Conservation (phyloP, 2,329 filamentous ascomycete species). For the Verticillium alfalfae region DNA sequence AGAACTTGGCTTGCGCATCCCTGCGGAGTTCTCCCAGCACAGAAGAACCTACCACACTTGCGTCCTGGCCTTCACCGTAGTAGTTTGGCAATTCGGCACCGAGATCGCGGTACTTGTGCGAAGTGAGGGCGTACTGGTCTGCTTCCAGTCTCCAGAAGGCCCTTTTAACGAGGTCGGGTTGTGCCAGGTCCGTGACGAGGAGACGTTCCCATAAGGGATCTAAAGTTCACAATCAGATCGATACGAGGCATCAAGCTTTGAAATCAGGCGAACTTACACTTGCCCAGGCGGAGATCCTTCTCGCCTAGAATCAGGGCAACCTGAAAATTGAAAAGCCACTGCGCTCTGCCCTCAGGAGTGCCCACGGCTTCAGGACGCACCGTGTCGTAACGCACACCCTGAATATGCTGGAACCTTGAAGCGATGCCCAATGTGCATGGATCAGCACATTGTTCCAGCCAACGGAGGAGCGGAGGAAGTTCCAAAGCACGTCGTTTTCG, state of each 20-base stretch:
- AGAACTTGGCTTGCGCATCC: conserved; percentile 48
- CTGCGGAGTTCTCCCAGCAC: conserved; percentile 39
- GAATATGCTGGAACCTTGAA: conserved; percentile 48
- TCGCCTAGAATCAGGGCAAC: conserved; percentile 59
- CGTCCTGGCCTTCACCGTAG: conserved; percentile 40
- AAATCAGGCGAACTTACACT: conserved; percentile 41
- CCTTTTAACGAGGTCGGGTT: conserved; percentile 29
- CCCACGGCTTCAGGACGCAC: conserved; percentile 49
- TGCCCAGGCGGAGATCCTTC: conserved; percentile 54
- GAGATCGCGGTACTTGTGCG: conserved; percentile 43
- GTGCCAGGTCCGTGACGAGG: conserved; percentile 43
- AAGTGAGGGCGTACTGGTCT: conserved; percentile 49
- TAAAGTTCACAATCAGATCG: conserved; percentile 18
- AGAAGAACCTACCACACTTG: conserved; percentile 34
- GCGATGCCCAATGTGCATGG: conserved; percentile 46
- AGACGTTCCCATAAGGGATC: conserved; percentile 55
- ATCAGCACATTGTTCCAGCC: conserved; percentile 49
- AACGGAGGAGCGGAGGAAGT: conserved; percentile 54
- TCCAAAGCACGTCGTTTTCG: conserved; percentile 44
- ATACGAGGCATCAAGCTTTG: too few species aligned
- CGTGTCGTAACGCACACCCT: conserved; percentile 60
- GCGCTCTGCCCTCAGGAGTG: conserved; percentile 53
- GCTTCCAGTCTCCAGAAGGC: conserved; percentile 56
- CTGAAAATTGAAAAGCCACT: conserved; percentile 62
- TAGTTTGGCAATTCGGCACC: conserved; percentile 47